phyloP scores from a whole-genome alignment of 805 yeast genomes.

The Ogataea salicorniae region DNA sequence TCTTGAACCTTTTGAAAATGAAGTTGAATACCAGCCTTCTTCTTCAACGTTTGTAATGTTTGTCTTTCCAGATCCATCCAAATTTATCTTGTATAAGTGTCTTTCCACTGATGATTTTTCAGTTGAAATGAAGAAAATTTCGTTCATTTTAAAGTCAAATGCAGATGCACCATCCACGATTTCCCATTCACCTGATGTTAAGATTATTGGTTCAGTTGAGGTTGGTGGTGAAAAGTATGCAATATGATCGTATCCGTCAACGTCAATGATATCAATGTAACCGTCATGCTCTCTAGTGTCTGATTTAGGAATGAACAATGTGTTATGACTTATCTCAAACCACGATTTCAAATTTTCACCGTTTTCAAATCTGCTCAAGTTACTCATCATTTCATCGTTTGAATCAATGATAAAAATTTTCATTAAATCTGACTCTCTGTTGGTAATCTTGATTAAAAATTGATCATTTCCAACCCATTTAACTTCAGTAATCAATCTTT shows the following conservation, averaged over 20 bases:
- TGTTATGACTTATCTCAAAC: slow-evolving; percentile 72
- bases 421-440: slow-evolving; percentile 62
- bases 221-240: slow-evolving; percentile 78
- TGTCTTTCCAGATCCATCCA: slow-evolving; percentile 41
- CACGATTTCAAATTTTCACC: slow-evolving; percentile 50
- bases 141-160: slow-evolving; percentile 47
- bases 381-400: slow-evolving; percentile 25
- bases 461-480: slow-evolving; percentile 58
- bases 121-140: slow-evolving; percentile 68
- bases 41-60: slow-evolving; percentile 45
- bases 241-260: slow-evolving; percentile 63
- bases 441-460: slow-evolving; percentile 52
- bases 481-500: slow-evolving; percentile 59
- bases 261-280: slow-evolving; percentile 73
- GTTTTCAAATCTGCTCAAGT: slow-evolving; percentile 44
- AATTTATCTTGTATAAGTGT: slow-evolving; percentile 67
- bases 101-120: slow-evolving; percentile 76
- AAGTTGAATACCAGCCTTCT: slow-evolving; percentile 63
- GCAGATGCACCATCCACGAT: slow-evolving; percentile 71
- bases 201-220: slow-evolving; percentile 45
- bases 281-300: slow-evolving; percentile 50
- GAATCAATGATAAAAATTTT: slow-evolving; percentile 54
- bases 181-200: slow-evolving; percentile 86
- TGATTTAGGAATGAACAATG: slow-evolving; percentile 52
- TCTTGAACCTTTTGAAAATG: slow-evolving; percentile 77